Conservation (phyloP, 345 rosid genomes). For the Draba incana region DNA sequence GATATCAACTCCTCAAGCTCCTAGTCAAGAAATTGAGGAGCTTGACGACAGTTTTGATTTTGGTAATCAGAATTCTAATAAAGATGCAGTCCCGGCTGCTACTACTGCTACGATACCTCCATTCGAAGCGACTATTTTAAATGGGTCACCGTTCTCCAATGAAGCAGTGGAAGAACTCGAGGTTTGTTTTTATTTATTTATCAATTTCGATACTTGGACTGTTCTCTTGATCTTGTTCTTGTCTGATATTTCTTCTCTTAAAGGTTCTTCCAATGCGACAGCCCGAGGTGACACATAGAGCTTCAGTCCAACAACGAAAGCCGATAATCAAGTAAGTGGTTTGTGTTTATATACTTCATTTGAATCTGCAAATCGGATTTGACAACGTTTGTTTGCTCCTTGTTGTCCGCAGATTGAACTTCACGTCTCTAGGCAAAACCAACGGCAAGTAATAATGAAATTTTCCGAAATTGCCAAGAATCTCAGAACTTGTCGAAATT, state of each 20-base stretch:
- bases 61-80: slow-evolving; percentile 46
- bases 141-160: slow-evolving; percentile 40
- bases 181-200: slow-evolving; percentile 45
- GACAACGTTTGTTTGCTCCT: slow-evolving; percentile 13
- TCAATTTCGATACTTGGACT: slow-evolving; percentile 18
- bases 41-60: slow-evolving; percentile 67
- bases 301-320: slow-evolving; percentile 55
- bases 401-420: slow-evolving; percentile 64
- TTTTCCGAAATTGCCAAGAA: slow-evolving; percentile 13
- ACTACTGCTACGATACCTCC: slow-evolving; percentile 39
- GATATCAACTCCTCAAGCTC: slow-evolving; percentile 56
- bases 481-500: slow-evolving; percentile 5
- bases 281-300: slow-evolving; percentile 39
- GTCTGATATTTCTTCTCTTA: slow-evolving; percentile 22
- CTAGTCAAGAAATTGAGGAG: slow-evolving; percentile 68
- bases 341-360: background rate
- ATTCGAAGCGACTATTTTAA: slow-evolving; percentile 44
- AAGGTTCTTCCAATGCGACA: slow-evolving; percentile 54
- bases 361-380: background rate
- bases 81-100: slow-evolving; percentile 32
- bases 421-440: slow-evolving; percentile 72
- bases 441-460: slow-evolving; percentile 34
- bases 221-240: slow-evolving; percentile 6
- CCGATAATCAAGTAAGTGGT: slow-evolving; percentile 78
- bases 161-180: slow-evolving; percentile 81